These are phyloP conservation scores for Cryptococcus deneoformans DNA, from an alignment of 1,284 basidiomycete species.

Conservation along the genomic window DNA sequence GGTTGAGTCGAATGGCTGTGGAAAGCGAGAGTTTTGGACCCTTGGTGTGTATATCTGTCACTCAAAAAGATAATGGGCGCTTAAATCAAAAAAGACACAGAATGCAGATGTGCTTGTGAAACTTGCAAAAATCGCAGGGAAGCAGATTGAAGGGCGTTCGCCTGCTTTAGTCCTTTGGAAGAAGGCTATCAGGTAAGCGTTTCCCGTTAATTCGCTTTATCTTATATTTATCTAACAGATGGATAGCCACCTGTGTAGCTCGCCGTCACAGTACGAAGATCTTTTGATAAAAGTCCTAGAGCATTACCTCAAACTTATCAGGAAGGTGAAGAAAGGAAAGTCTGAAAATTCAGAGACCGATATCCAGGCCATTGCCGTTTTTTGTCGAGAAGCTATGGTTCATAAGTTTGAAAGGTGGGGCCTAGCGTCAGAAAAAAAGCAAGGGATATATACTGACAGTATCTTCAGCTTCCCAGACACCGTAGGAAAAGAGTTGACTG, in stretches of 20 bases:
- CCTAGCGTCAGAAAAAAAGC: neutral
- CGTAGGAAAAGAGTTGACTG: neutral
- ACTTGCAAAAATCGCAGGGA: neutral
- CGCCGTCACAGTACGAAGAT: neutral
- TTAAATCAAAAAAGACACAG: neutral
- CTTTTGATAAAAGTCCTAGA: neutral
- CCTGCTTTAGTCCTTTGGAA: neutral
- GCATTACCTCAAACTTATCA: neutral
- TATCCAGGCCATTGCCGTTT: neutral
- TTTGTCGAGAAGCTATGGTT: constrained; percentile 2
- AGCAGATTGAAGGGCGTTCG: neutral
- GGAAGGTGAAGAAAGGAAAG: neutral
- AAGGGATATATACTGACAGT: neutral
- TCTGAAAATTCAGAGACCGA: neutral
- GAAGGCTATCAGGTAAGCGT: neutral
- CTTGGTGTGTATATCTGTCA: neutral
- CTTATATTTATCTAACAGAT: neutral
- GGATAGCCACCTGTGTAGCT: neutral
- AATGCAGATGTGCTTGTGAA: neutral
- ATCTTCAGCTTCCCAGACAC: no score
- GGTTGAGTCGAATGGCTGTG: constrained; percentile 1
- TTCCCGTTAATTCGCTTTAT: neutral
- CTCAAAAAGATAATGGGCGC: neutral
- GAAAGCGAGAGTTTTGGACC: constrained; percentile 3
- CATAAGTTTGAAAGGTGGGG: constrained; percentile 4